Base-by-base conservation (phyloP, 441 rosid genomes). In the Populus hybrid region DNA sequence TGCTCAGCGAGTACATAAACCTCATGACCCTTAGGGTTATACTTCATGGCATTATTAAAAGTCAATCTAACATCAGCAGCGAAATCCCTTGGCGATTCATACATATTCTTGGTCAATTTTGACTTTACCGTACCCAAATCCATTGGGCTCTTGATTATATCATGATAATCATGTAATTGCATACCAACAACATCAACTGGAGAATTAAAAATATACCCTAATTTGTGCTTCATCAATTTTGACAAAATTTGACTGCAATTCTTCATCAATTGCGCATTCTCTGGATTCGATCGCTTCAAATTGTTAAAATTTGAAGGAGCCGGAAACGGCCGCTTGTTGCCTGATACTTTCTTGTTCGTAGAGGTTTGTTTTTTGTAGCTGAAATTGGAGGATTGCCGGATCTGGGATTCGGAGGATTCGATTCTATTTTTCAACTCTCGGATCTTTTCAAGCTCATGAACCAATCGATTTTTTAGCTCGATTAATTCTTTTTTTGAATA, bases 61-160 rank as follows among this genome's bases (percentile, higher is more conserved):
- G 91, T 85, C 70, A 88, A 67, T 24, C 87, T 78, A n/a, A 88
- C 89, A 26, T 88, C 88, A 0, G 74, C 75, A 0, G 91, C 91
- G 35, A 88, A 88, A 10, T 85, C 91, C 14, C 21, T 9, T 5
- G 88, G 89, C 1, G 79, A 78, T 18, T 65, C 24, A 75, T 88
- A 86, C 14, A 75, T 0, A 35, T 76, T 75, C 69, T 65, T 80
- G 2, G 69, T 82, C 9, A 88, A 79, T 40, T 84, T 88, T 35
- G 78, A 72, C 77, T 84, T 86, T 30, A 30, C 32, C 32, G 32
- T 30, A 30, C 32, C 32, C 32, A 30, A 30, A 30, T 30, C 32
- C 32, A 88, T 88, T 4, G 91, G 89, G 54, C 57, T 79, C 82
- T 86, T 80, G 75, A 88, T 80, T 23, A 88, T 78, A 18, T 70